A percentile compares a stretch with the other conserved stretches of the same genome.
Conservation (phyloP, 805 yeast genomes). For the Grigorovia humatica region DNA sequence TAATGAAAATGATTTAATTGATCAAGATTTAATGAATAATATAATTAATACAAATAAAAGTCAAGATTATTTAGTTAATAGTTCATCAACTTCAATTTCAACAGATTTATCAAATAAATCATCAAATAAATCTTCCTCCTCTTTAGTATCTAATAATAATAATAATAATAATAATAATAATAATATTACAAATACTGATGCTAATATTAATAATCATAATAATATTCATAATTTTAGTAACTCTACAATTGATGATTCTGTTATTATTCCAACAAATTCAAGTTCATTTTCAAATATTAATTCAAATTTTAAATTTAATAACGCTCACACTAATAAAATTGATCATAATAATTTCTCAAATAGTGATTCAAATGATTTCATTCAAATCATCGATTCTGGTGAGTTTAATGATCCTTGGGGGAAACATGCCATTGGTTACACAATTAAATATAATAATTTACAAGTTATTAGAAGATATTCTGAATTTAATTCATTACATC, state of each 20-base stretch:
- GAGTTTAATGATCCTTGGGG: conserved; percentile 73
- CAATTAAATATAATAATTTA: conserved; percentile 50
- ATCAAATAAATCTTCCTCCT: not conserved
- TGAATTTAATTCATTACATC: conserved; percentile 80
- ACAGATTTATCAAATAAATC: not conserved
- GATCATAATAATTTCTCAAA: not conserved
- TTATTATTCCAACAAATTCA: not conserved
- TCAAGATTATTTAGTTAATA: not conserved
- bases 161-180: not conserved
- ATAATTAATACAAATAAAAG: not conserved
- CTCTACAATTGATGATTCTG: not conserved
- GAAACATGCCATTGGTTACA: conserved; percentile 72
- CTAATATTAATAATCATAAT: not conserved
- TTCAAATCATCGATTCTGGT: conserved; percentile 67
- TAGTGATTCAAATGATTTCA: conserved; percentile 8
- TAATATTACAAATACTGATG: not conserved
- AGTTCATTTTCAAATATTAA: not conserved
- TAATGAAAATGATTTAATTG: not conserved
- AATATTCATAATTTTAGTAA: not conserved
- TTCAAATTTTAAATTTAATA: not conserved
- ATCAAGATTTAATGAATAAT: not conserved
- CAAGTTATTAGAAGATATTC: conserved; percentile 78
- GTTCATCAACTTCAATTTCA: conserved; percentile 1
- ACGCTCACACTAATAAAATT: not conserved
- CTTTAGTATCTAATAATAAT: not conserved